Conservation (phyloP, 2,329 filamentous ascomycete species). For the Pseudogymnoascus sp. region DNA sequence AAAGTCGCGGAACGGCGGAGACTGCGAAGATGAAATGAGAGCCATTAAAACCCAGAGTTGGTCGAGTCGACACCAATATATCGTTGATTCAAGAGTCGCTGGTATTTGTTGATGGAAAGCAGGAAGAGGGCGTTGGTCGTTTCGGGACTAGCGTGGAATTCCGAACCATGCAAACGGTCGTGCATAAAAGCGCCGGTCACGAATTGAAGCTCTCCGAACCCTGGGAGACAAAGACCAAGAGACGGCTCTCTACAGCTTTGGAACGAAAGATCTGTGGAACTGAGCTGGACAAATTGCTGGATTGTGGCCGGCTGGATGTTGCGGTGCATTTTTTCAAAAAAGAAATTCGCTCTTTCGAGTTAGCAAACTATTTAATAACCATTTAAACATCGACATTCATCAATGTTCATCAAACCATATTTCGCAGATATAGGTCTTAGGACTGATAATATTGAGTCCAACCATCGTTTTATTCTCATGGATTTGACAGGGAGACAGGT, state of each 20-base stretch:
- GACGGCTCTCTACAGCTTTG: constrained; percentile 77
- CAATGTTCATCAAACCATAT: too few species aligned
- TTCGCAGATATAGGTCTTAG: too few species aligned
- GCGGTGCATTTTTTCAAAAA: constrained; percentile 79
- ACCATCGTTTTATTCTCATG: neutral
- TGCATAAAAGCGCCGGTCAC: neutral
- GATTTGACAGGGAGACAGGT: neutral
- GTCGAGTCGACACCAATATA: neutral
- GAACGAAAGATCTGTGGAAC: constrained; percentile 88
- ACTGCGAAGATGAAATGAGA: too few species aligned
- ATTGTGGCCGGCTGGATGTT: constrained; percentile 61
- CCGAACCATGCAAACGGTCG: constrained; percentile 38
- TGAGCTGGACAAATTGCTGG: constrained; percentile 72
- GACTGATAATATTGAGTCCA: neutral
- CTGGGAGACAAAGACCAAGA: constrained; percentile 80
- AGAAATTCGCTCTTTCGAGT: neutral
- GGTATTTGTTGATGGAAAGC: neutral
- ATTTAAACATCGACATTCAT: neutral
- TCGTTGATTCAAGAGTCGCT: neutral
- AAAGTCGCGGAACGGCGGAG: too few species aligned
- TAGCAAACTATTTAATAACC: constrained; percentile 4
- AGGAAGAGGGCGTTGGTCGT: neutral
- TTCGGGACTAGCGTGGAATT: constrained; percentile 14
- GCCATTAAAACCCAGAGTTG: too few species aligned
- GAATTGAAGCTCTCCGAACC: constrained; percentile 34